Evolutionary conservation across 768 basidiomycete species (phyloP), one percentile per base, ranked within the genome.

Genomic region (Suillus ampliporus): DNA sequence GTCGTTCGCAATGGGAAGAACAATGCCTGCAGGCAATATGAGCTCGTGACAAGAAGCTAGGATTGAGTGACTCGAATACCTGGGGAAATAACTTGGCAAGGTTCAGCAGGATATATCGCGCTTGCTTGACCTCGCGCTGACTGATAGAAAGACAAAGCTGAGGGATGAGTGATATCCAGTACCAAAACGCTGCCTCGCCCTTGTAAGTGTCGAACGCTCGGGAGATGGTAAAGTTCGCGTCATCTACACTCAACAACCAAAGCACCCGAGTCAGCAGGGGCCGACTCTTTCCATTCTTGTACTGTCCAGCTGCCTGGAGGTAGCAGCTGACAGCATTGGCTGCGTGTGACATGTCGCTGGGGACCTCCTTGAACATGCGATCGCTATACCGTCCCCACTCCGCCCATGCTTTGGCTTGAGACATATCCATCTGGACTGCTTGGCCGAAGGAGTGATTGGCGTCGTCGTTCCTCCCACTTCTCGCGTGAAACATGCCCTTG

Each of bases 401-500:
- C 1, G 95, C 95, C 97, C 97, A 99, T 5, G 94, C 94, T 76
- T 98, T 99, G 0, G 97, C 89, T 74, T 98, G 90, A 53, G 82
- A 82, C 86, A 97, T 91, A 73, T 99, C 97, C 76, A 98, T 86
- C 75, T 98, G 95, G 38, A 98, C 94, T 37, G 97, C 97, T 77
- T 94, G 93, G 9, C 93, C 92, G 74, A 98, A 98, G 19, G 96
- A 92, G 52, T 85, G 79, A 66, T 93, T 95, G 28, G 97, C 95
- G 8, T 99, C 97, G 5, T 97, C 94, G 65, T 86, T 86, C 57
- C 91, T 89, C 34, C 86, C 87, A 48, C 94, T 87, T 63, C 91
- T 88, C 50, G 95, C 92, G 67, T 97, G 89, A 80, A 99, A 99
- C 93, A 99, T 96, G 44, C 94, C 97, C 77, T 99, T 99, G 72